Base-by-base conservation (phyloP, 371 early-diverging fungal species). In the Circinella minor region DNA sequence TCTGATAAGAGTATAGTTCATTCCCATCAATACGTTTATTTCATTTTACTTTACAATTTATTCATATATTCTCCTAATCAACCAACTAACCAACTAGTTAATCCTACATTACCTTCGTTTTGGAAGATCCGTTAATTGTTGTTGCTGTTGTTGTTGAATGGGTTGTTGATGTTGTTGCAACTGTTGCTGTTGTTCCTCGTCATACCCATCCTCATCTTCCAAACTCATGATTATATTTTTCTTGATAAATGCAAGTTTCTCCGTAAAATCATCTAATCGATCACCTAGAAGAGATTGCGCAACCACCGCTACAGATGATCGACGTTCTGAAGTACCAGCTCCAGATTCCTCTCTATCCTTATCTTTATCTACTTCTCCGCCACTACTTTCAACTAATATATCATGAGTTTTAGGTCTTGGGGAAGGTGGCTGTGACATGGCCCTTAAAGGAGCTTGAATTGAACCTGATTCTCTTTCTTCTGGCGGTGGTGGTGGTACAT, bases 171-270 rank as follows among this genome's bases (percentile, higher is more conserved):
- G 51, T n/a, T 51, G 51, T 51, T 51, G 51, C 5, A 17, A 6
- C 14, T 51, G 14, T 13, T 51, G 51, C 15, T 51, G 51, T 51
- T 51, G 51, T n/a, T 68, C 68, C 27, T 73, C 69, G 15, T 80
- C 78, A 46, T 70, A 72, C 18, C 76, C 76, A 11, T 81, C 81
- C 60, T 78, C 77, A 18, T 76, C 75, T 47, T 83, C 81, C 43
- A 76, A 20, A 51, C 73, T 79, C 81, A 84, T 80, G 15, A 78
- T 80, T 34, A 81, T 79, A 38, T 77, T 84, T 57, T 84, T 84
- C 49, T 78, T 78, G 11, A 84, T 84, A 67, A 73, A 81, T 7
- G 81, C 78, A 48, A 81, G 66, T 37, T 80, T 80, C 46, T 80
- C 84, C 20, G 80, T 81, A 51, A 84, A 73, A 55, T 81, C 80